Evolutionary conservation across 495 filamentous ascomycete species (phyloP).

Genomic region (Aspergillus haitiensis): DNA sequence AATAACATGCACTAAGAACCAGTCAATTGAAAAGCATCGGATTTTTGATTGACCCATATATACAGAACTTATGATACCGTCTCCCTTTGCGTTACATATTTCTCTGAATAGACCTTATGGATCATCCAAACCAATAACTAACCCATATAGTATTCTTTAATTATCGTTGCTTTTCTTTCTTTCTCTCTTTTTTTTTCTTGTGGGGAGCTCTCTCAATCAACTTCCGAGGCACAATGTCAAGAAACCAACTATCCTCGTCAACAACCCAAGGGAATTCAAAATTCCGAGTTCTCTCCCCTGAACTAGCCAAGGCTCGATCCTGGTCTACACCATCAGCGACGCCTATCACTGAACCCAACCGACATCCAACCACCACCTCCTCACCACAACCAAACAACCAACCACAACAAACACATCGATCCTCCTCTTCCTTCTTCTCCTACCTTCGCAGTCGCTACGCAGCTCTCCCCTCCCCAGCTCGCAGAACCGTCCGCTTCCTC

Average conservation of each 20-base stretch:
- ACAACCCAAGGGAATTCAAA: slow-evolving; percentile 10
- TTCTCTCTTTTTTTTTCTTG: not conserved
- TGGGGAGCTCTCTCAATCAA: not conserved
- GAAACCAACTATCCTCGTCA: not conserved
- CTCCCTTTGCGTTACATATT: too few species aligned
- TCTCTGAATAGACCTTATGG: too few species aligned
- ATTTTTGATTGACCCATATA: too few species aligned
- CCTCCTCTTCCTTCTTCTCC: slow-evolving; percentile 28
- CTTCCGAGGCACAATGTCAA: not conserved
- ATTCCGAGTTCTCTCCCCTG: slow-evolving; percentile 29
- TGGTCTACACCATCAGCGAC: not conserved
- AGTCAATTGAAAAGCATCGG: not conserved
- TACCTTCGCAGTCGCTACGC: slow-evolving; percentile 35
- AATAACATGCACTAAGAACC: not conserved
- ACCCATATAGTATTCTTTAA: too few species aligned
- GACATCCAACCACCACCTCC: slow-evolving; percentile 5
- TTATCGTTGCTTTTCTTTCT: too few species aligned
- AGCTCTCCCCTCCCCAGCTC: slow-evolving; percentile 35
- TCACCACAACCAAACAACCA: slow-evolving; percentile 4
- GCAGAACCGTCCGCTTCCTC: slow-evolving; percentile 36
- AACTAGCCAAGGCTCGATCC: slow-evolving; percentile 24
- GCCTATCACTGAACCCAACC: not conserved
- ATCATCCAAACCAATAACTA: too few species aligned
- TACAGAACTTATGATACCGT: too few species aligned
- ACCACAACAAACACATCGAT: not conserved